Percentiles rank a stretch among this genome's conserved stretches.
These are phyloP conservation scores for Pseudotsuga menziesii DNA, from an alignment of 75 land plant genomes.

Conservation along the genomic window DNA sequence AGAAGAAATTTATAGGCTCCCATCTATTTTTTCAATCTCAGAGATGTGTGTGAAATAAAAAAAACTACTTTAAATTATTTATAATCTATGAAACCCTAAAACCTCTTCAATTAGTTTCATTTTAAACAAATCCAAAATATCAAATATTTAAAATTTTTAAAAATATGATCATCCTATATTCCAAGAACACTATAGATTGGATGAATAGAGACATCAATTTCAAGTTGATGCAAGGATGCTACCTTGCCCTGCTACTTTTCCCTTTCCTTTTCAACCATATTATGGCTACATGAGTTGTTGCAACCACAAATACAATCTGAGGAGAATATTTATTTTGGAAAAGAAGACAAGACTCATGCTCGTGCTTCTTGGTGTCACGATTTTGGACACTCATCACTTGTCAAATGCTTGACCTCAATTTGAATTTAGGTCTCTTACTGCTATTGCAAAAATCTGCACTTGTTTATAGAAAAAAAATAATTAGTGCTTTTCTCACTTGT, in stretches of 20 bases:
- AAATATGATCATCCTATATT: not conserved
- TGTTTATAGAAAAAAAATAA: not conserved
- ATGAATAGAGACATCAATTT: not conserved
- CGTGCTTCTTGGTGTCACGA: not conserved
- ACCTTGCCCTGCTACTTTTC: not conserved
- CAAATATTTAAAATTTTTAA: not conserved
- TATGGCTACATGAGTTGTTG: not conserved
- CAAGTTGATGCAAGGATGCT: not conserved
- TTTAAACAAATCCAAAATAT: not conserved
- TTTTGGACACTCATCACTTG: not conserved
- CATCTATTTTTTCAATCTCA: not conserved
- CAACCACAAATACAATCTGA: not conserved
- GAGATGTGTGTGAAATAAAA: not conserved
- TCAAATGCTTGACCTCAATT: not conserved
- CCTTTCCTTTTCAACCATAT: not conserved
- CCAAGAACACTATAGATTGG: not conserved
- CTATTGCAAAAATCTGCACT: slow-evolving; percentile 9
- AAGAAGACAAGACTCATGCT: not conserved
- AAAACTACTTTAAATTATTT: not conserved
- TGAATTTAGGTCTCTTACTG: slow-evolving; percentile 8
- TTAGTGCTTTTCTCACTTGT: not conserved
- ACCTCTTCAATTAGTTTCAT: not conserved
- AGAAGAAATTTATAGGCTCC: not conserved
- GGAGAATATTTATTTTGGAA: not conserved
- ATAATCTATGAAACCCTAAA: not conserved